A percentile compares a stretch with the other conserved stretches of the same genome.
Evolutionary conservation across 2,329 filamentous ascomycete genomes (phyloP).

Genomic region (Fusarium sp.): DNA sequence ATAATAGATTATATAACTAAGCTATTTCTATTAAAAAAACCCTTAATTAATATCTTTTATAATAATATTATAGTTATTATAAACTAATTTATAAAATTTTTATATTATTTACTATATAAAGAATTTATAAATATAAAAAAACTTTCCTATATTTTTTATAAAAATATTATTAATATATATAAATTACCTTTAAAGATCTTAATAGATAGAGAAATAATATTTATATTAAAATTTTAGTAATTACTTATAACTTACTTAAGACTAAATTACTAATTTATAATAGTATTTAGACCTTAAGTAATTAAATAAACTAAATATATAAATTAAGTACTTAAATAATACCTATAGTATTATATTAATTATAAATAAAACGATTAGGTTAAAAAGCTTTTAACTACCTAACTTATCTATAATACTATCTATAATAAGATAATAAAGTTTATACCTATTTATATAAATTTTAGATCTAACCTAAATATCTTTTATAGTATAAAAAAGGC

Average conservation of each 20-base stretch:
- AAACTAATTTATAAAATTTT: neutral
- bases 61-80: neutral
- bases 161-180: neutral
- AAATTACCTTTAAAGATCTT: neutral
- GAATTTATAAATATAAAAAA: neutral
- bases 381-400: neutral
- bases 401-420: neutral
- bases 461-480: neutral
- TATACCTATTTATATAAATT: neutral
- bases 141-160: neutral
- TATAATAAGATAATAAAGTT: neutral
- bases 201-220: neutral
- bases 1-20: no score
- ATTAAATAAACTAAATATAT: neutral
- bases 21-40: no score
- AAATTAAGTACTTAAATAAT: neutral
- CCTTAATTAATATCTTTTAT: no score
- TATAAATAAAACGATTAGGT: neutral
- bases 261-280: neutral
- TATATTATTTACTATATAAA: neutral
- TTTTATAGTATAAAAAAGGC: rapidly evolving
- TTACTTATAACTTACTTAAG: neutral
- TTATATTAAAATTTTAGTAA: neutral
- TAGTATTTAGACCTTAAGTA: neutral
- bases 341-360: constrained; percentile 26